Evolutionary conservation across 2,329 filamentous ascomycete species (phyloP).

Genomic region (Arthrobotrys sphaeroides): DNA sequence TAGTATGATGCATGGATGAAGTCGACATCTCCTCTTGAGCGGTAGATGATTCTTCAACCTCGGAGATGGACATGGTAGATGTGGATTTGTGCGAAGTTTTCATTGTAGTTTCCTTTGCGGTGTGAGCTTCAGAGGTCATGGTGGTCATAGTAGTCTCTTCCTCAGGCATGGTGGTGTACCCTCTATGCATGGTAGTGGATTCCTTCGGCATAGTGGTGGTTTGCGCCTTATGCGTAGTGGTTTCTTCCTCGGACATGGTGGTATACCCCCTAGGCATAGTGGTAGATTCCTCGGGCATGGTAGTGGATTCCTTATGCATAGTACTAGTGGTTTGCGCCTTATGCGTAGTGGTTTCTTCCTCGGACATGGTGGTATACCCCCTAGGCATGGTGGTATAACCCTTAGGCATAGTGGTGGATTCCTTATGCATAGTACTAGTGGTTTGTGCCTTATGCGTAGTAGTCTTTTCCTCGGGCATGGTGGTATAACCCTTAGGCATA

Average conservation of each 20-base stretch:
- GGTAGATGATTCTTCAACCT: no score
- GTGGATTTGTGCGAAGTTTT: no score
- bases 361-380: neutral
- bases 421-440: neutral
- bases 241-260: neutral
- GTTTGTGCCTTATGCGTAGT: neutral
- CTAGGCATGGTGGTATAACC: neutral
- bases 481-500: no score
- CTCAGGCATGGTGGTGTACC: no score
- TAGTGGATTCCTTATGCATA: neutral
- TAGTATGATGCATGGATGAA: no score
- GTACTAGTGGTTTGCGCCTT: neutral
- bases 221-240: neutral
- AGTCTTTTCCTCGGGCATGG: neutral
- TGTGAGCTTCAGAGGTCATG: no score
- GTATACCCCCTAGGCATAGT: neutral
- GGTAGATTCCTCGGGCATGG: neutral
- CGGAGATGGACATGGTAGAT: no score
- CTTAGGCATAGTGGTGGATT: neutral
- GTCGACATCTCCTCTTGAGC: no score
- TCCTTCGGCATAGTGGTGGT: neutral
- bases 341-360: neutral
- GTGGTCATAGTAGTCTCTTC: no score
- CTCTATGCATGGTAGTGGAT: no score
- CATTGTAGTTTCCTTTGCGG: no score